Evolutionary conservation across 2,329 filamentous ascomycete genomes (phyloP).

Genomic region (Corinectria fuckeliana): DNA sequence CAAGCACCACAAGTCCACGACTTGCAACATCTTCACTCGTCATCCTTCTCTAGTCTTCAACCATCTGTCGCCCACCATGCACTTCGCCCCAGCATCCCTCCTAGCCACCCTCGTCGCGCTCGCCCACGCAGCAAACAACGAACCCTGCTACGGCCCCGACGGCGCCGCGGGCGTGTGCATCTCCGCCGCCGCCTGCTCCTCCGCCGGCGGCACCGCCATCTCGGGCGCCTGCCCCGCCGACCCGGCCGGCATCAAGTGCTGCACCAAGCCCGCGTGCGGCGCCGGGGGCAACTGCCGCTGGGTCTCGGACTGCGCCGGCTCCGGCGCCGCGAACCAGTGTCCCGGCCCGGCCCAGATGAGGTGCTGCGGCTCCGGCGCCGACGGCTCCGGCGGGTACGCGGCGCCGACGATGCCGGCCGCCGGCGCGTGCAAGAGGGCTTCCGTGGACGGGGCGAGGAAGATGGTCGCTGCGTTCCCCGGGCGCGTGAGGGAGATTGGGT

Average conservation of each 20-base stretch:
- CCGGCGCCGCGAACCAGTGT: constrained; percentile 40
- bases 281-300: constrained; percentile 48
- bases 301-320: constrained; percentile 46
- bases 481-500: constrained; percentile 44
- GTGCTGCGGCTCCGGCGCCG: constrained; percentile 44
- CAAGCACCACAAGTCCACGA: too few relatives aligned
- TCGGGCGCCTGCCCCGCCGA: constrained; percentile 48
- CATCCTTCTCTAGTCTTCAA: background rate
- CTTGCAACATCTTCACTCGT: background rate
- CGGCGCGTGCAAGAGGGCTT: constrained; percentile 44
- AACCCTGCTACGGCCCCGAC: constrained; percentile 41
- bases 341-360: constrained; percentile 48
- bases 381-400: constrained; percentile 45
- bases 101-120: constrained; percentile 21
- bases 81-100: constrained; percentile 21
- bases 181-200: constrained; percentile 43
- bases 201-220: constrained; percentile 46
- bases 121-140: constrained; percentile 39
- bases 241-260: constrained; percentile 48
- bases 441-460: constrained; percentile 44
- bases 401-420: constrained; percentile 44
- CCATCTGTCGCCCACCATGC: constrained; percentile 26
- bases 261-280: constrained; percentile 48
- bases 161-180: constrained; percentile 47
- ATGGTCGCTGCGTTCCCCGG: constrained; percentile 47